Percentiles rank a stretch among this genome's conserved stretches.
Conservation (phyloP, 495 filamentous ascomycete species). For the Talaromyces nanjingensis region DNA sequence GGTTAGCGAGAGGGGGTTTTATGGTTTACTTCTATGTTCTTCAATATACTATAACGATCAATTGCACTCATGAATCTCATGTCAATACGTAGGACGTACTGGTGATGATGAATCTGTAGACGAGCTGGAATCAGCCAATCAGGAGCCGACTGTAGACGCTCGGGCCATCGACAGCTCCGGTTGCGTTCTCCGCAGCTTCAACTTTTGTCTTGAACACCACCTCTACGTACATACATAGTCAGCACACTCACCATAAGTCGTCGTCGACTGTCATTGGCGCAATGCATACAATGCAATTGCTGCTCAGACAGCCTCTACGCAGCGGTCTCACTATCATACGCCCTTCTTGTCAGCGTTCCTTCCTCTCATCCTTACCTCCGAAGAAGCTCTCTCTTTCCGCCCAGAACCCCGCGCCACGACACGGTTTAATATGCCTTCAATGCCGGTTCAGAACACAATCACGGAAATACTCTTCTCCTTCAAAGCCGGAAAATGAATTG, state of each 20-base stretch:
- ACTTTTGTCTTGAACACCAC: neutral
- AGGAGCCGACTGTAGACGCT: neutral
- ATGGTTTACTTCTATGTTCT: neutral
- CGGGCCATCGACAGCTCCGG: neutral
- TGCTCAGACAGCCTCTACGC: constrained; percentile 35
- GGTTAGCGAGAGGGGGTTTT: neutral
- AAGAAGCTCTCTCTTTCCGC: neutral
- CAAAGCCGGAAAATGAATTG: constrained; percentile 14
- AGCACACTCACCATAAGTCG: neutral
- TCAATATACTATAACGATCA: neutral
- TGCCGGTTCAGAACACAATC: constrained; percentile 31
- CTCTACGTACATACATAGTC: neutral
- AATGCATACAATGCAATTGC: constrained; percentile 26
- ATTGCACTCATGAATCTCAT: neutral
- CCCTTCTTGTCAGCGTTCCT: neutral
- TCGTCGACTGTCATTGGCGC: neutral
- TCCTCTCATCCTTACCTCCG: neutral
- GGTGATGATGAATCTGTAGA: neutral
- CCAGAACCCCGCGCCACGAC: constrained; percentile 13
- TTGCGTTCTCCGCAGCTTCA: neutral
- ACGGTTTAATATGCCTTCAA: constrained; percentile 32
- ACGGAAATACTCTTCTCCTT: constrained; percentile 12
- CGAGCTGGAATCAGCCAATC: neutral
- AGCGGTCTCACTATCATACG: constrained; percentile 12
- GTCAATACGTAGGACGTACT: neutral